These are phyloP conservation scores for Hypomyces rosellus DNA, from an alignment of 2,329 filamentous ascomycete genomes.

Conservation along the genomic window DNA sequence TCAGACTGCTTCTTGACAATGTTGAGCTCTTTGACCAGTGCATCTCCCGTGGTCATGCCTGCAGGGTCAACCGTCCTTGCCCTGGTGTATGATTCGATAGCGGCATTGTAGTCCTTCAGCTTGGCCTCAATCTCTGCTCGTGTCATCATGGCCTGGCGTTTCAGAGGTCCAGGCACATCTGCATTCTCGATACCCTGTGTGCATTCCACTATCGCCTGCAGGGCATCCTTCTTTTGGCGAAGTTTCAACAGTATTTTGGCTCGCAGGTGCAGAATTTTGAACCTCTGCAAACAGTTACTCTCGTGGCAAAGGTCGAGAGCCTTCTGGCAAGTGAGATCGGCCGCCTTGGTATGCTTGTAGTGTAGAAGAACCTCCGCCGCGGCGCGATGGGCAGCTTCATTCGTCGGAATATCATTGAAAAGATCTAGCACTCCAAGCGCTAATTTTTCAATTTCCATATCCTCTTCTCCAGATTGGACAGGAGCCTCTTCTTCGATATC, in stretches of 20 bases:
- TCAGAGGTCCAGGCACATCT: conserved; percentile 10
- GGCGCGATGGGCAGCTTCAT: conserved; percentile 14
- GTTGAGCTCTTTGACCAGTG: conserved; percentile 17
- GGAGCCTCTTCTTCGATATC: too few relatives aligned
- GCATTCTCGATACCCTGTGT: background rate
- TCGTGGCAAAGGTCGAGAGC: conserved; percentile 9
- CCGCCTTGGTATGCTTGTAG: conserved; percentile 12
- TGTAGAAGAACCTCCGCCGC: conserved; percentile 16
- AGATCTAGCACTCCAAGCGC: conserved; percentile 16
- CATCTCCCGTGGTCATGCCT: conserved; percentile 13
- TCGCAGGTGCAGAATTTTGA: conserved; percentile 14
- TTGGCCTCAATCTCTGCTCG: conserved; percentile 16
- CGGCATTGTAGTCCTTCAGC: conserved; percentile 9
- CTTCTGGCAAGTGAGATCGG: conserved; percentile 15
- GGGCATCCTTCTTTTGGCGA: conserved; percentile 11
- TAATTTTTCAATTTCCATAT: conserved; percentile 5
- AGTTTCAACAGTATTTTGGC: conserved; percentile 12
- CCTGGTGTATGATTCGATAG: conserved; percentile 13
- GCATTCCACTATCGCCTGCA: conserved; percentile 12
- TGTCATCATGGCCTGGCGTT: conserved; percentile 13
- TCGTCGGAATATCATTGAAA: conserved; percentile 15
- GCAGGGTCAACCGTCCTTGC: conserved; percentile 17
- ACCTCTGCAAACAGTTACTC: conserved; percentile 11
- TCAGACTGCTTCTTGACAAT: conserved; percentile 13
- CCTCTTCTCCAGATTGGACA: background rate